A percentile compares a stretch with the other conserved stretches of the same genome.
Conservation (phyloP, 108 stramenopile genomes). For the Discostella stelligeroides region DNA sequence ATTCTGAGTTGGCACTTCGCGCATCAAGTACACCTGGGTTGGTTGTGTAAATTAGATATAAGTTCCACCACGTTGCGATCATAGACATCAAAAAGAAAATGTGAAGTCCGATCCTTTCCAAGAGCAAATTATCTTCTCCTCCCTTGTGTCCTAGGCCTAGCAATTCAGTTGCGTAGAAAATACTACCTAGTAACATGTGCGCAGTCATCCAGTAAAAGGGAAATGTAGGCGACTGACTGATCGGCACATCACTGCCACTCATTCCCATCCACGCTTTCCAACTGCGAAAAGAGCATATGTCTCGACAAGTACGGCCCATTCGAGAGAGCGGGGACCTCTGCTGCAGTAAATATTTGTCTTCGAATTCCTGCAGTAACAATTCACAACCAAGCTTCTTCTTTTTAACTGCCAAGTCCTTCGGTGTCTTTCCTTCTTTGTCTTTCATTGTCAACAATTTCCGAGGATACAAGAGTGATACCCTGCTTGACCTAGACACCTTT, state of each 20-base stretch:
- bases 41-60: constrained; percentile 64
- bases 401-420: constrained; percentile 76
- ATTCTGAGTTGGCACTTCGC: constrained; percentile 18
- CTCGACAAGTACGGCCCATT: constrained; percentile 33
- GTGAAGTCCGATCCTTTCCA: constrained; percentile 64
- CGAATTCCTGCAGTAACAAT: constrained; percentile 59
- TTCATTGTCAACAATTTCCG: constrained; percentile 49
- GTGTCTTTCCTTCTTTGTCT: constrained; percentile 81
- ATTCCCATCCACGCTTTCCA: constrained; percentile 85
- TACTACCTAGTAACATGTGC: constrained; percentile 47
- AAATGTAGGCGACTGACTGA: constrained; percentile 67
- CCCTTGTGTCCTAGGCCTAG: constrained; percentile 44
- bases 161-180: constrained; percentile 54
- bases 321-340: constrained; percentile 33
- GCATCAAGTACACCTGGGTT: constrained; percentile 74
- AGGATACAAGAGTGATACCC: constrained; percentile 22
- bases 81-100: constrained; percentile 53
- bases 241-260: constrained; percentile 49
- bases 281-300: constrained; percentile 49
- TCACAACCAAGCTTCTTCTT: constrained; percentile 78
- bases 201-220: constrained; percentile 76
- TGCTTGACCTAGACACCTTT: constrained; percentile 14
- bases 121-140: constrained; percentile 53
- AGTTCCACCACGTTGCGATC: constrained; percentile 61
- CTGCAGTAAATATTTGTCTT: constrained; percentile 43